Base-by-base conservation (phyloP, 2,329 filamentous ascomycete species). In the Akanthomyces uredinophilus region DNA sequence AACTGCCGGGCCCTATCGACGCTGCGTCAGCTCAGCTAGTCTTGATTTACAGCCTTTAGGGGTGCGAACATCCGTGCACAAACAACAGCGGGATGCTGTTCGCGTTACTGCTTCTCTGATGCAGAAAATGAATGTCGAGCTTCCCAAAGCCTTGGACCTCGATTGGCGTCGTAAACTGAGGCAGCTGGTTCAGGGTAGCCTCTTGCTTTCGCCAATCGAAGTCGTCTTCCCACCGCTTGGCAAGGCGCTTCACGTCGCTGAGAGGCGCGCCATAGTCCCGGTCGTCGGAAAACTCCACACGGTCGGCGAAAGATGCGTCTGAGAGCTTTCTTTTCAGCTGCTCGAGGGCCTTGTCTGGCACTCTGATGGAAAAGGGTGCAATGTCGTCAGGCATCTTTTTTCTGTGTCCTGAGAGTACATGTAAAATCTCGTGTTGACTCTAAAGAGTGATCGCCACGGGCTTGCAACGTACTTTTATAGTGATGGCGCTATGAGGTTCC, bases 51-150 rank as follows among this genome's bases (percentile, higher is more conserved):
- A n/a, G 5, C 2, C 4, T 20, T 4, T 35, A 16, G 41, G 50
- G 8, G 4, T n/a, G 68, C 72, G 66, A 64, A 77, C 83, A 90
- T 14, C 87, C 87, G 69, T 90, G 87, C 18, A 80, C 77, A 70
- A 91, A 90, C 1, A 90, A 70, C 32, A 91, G 69, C 0, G 88
- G 87, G 46, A 91, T 83, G 1, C 85, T 84, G 20, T 77, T 76
- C 1, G 78, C 67, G 2, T 74, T 76, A 1, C 73, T 69, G 66
- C 81, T 86, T 56, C 72, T 76, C 66, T 87, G 78, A 68, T 89
- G 83, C 7, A 90, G 69, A 67, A 87, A 88, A 70, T 91, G 88
- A 2, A 91, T 77, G 32, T 85, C 77, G 43, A 89, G 70, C 1
- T 79, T 75, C 0, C 78, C 84, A 64, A 87, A 89, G 0, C 81